A percentile compares a stretch with the other conserved stretches of the same genome.
These are phyloP conservation scores for Arthrobotrys iridis DNA, from an alignment of 2,329 filamentous ascomycete genomes.

Conservation along the genomic window DNA sequence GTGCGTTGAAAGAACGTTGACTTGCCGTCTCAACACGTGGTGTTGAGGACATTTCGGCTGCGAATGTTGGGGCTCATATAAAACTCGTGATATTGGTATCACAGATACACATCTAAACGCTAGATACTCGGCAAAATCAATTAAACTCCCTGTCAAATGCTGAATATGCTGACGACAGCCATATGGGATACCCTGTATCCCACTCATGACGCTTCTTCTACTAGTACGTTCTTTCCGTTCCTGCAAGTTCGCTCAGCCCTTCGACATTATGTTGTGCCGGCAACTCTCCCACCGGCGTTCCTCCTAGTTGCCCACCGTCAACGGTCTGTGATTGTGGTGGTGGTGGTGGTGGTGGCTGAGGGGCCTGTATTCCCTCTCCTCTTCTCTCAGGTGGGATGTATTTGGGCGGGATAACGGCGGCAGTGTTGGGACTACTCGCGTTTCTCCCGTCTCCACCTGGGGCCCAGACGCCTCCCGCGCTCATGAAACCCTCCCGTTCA, in stretches of 20 bases:
- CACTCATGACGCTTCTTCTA: neutral
- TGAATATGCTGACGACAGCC: too few species aligned
- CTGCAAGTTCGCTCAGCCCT: slow-evolving; percentile 37
- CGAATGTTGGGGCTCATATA: slow-evolving; percentile 8
- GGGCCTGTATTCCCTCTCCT: neutral
- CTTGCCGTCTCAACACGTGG: slow-evolving; percentile 28
- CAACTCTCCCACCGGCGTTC: slow-evolving; percentile 30
- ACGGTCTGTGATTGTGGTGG: neutral
- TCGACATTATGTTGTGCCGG: slow-evolving; percentile 22
- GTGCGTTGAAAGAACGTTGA: slow-evolving; percentile 11
- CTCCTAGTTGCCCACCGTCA: neutral
- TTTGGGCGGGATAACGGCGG: slow-evolving; percentile 16
- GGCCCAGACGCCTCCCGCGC: slow-evolving; percentile 7
- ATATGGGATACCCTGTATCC: slow-evolving; percentile 3
- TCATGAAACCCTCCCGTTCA: slow-evolving; percentile 41
- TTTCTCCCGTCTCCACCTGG: slow-evolving; percentile 8
- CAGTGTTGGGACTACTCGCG: neutral
- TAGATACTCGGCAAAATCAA: neutral
- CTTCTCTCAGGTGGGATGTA: slow-evolving; percentile 38
- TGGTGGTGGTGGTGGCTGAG: neutral
- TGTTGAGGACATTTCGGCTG: slow-evolving; percentile 12
- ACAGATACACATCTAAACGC: slow-evolving; percentile 26
- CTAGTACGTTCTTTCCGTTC: slow-evolving; percentile 8
- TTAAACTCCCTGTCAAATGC: neutral
- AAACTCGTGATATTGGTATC: neutral